Evolutionary conservation across 768 basidiomycete species (phyloP).

Genomic region (Kwoniella dendrophila): DNA sequence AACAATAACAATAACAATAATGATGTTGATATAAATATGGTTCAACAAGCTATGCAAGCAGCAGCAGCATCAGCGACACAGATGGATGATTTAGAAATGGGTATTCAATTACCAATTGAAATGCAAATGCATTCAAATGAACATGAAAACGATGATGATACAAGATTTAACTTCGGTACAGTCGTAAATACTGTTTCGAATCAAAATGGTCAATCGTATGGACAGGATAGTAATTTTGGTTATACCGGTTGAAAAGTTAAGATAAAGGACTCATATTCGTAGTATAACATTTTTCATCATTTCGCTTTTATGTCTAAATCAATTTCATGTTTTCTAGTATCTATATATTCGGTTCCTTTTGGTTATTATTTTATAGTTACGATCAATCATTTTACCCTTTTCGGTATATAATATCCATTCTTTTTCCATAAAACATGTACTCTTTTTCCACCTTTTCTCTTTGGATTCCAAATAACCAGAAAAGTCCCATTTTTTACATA

Average conservation of each 20-base stretch:
- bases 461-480: too few relatives aligned
- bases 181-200: neutral
- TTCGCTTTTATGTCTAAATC: too few relatives aligned
- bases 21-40: constrained; percentile 44
- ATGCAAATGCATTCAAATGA: constrained; percentile 49
- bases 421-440: too few relatives aligned
- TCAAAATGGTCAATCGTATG: constrained; percentile 8
- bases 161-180: neutral
- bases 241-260: constrained; percentile 6
- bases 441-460: too few relatives aligned
- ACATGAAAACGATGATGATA: constrained; percentile 25
- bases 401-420: too few relatives aligned
- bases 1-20: neutral
- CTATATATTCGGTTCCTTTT: neutral
- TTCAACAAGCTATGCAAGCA: constrained; percentile 48
- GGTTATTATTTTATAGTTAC: too few relatives aligned
- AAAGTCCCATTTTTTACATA: too few relatives aligned
- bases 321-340: neutral
- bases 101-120: constrained; percentile 48
- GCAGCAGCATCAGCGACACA: constrained; percentile 32
- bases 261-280: neutral
- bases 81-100: constrained; percentile 52
- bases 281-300: neutral
- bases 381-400: too few relatives aligned
- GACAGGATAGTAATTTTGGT: constrained; percentile 3